A percentile compares a stretch with the other conserved stretches of the same genome.
Conservation (phyloP, 2,329 filamentous ascomycete genomes). For the Aspergillus fischeri region DNA sequence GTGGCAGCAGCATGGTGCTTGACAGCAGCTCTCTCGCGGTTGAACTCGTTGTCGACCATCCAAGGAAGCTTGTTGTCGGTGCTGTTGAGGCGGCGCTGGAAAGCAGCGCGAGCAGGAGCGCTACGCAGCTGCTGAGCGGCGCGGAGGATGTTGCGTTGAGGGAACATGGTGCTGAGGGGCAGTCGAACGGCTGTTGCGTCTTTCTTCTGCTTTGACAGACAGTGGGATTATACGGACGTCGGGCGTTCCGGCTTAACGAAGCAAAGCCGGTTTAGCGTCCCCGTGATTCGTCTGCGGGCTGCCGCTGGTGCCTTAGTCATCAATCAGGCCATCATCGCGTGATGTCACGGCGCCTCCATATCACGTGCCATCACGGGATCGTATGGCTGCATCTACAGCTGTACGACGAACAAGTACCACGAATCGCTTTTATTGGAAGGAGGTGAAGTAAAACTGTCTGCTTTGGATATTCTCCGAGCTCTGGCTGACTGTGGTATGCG, state of each 20-base stretch:
- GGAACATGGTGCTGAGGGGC: constrained; percentile 54
- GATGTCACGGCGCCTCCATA: constrained; percentile 19
- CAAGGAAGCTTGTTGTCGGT: constrained; percentile 56
- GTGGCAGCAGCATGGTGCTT: constrained; percentile 85
- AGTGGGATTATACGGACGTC: constrained; percentile 23
- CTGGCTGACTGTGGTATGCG: not conserved
- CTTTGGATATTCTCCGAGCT: not conserved
- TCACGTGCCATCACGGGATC: constrained; percentile 16
- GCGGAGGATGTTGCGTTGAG: constrained; percentile 60
- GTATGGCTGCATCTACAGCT: not conserved
- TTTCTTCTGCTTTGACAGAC: constrained; percentile 6
- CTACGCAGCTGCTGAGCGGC: constrained; percentile 56
- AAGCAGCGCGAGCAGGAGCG: constrained; percentile 50
- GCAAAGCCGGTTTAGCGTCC: constrained; percentile 22
- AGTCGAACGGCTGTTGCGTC: constrained; percentile 11
- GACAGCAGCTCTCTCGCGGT: constrained; percentile 83
- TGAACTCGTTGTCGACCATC: constrained; percentile 80
- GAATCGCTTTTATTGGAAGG: not conserved
- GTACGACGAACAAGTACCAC: not conserved
- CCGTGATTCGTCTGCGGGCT: constrained; percentile 23
- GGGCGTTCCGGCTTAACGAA: constrained; percentile 20
- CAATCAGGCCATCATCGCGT: constrained; percentile 21
- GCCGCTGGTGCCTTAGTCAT: constrained; percentile 1
- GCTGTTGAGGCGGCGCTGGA: constrained; percentile 70
- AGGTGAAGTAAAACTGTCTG: not conserved